phyloP scores from a whole-genome alignment of 176 grass and related monocot genomes.

The Oryza glaberrima region DNA sequence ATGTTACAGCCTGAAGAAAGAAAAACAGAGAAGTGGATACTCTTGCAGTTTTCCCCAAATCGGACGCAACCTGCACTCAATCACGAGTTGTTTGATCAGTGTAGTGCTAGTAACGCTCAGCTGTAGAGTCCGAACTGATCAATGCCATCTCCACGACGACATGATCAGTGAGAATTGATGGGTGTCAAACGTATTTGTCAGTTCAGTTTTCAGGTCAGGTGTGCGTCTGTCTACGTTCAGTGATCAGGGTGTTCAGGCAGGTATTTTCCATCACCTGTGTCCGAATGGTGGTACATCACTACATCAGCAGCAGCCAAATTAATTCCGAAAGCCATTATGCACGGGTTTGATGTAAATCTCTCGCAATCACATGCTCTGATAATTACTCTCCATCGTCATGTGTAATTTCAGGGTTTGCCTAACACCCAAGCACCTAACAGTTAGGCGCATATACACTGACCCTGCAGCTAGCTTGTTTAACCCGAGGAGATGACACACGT shows the following conservation, averaged over 20 bases:
- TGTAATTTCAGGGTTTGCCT: conserved; percentile 25
- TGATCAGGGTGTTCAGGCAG: neutral
- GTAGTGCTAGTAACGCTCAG: neutral
- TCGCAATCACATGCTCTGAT: neutral
- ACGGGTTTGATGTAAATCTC: neutral
- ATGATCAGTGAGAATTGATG: neutral
- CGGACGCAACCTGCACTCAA: neutral
- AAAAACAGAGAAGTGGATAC: no score
- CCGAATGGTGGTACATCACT: neutral
- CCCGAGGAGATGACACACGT: neutral
- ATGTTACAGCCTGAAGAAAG: neutral
- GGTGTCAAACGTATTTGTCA: neutral
- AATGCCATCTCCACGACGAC: neutral
- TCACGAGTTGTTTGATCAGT: neutral
- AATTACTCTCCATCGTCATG: neutral
- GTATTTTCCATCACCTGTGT: neutral
- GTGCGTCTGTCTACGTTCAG: neutral
- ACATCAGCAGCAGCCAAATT: neutral
- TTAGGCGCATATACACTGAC: neutral
- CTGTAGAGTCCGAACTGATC: neutral
- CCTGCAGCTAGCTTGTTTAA: neutral
- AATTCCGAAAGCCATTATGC: neutral
- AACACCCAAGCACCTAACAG: conserved; percentile 1
- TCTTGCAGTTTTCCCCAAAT: neutral
- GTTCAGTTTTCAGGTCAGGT: neutral